Conservation (phyloP, 2,329 filamentous ascomycete species). For the Periconia digitata region DNA sequence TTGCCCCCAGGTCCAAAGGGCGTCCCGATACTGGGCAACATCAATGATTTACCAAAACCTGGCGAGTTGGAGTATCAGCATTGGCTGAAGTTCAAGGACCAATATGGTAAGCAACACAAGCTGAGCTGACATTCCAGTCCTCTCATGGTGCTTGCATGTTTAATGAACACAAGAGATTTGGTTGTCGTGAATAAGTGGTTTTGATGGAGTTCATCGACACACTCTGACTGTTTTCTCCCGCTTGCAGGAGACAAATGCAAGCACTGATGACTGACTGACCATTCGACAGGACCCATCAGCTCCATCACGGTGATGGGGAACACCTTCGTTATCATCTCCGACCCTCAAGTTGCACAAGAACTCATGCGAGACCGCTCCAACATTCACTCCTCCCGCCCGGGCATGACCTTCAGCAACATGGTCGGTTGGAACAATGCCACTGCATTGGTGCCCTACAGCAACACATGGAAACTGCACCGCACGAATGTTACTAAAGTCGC, state of each 20-base stretch:
- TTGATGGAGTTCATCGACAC: not conserved
- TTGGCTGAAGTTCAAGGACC: slow-evolving; percentile 49
- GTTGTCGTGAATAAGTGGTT: too few relatives aligned
- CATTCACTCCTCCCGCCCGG: slow-evolving; percentile 25
- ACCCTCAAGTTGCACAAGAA: slow-evolving; percentile 27
- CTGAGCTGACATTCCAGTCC: too few relatives aligned
- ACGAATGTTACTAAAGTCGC: slow-evolving; percentile 28
- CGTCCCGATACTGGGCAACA: slow-evolving; percentile 54
- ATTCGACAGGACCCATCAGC: slow-evolving; percentile 25
- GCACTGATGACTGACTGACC: not conserved
- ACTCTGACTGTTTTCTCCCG: not conserved
- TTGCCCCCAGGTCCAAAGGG: slow-evolving; percentile 56
- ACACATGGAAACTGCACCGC: slow-evolving; percentile 22
- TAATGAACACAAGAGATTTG: too few relatives aligned
- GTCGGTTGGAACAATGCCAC: slow-evolving; percentile 23
- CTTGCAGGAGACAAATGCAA: too few relatives aligned
- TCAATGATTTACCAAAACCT: slow-evolving; percentile 50
- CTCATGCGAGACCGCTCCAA: slow-evolving; percentile 23
- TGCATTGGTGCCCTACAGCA: slow-evolving; percentile 17
- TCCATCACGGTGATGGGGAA: slow-evolving; percentile 32
- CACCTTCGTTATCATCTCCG: slow-evolving; percentile 33
- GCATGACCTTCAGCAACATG: slow-evolving; percentile 15
- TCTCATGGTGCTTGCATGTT: too few relatives aligned
- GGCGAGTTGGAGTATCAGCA: slow-evolving; percentile 45
- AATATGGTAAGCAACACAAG: slow-evolving; percentile 11